These are phyloP conservation scores for Mycena filopes DNA, from an alignment of 768 basidiomycete species.

Conservation along the genomic window DNA sequence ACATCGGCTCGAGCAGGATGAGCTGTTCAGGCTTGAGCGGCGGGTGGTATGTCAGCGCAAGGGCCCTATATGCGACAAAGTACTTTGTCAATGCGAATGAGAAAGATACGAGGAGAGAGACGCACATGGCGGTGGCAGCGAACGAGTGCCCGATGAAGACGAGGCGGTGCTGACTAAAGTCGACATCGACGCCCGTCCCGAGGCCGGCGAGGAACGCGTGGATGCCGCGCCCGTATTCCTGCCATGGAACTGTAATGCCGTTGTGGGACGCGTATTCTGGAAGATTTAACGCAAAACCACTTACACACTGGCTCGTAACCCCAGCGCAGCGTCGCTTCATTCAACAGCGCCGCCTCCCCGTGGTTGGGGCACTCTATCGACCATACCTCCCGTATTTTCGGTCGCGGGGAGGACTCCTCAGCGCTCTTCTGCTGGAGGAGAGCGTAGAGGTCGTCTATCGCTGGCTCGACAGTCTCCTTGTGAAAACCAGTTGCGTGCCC, in stretches of 20 bases:
- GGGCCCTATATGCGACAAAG: too few relatives aligned
- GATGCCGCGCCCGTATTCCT: conserved; percentile 60
- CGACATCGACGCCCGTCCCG: conserved; percentile 60
- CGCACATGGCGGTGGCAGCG: too few relatives aligned
- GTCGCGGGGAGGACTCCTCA: too few relatives aligned
- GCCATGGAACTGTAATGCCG: conserved; percentile 57
- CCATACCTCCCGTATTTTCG: conserved; percentile 60
- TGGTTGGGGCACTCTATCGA: conserved; percentile 66
- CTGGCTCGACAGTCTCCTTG: conserved; percentile 70
- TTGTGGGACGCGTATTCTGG: too few relatives aligned
- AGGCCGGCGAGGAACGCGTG: conserved; percentile 60
- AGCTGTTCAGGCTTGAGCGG: conserved; percentile 51
- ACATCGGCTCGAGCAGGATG: conserved; percentile 64
- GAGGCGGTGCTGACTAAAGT: too few relatives aligned
- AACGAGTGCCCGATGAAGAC: too few relatives aligned
- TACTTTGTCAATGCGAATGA: too few relatives aligned
- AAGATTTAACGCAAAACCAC: too few relatives aligned
- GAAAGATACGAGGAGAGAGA: too few relatives aligned
- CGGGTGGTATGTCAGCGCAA: conserved; percentile 55
- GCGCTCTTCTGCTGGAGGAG: too few relatives aligned
- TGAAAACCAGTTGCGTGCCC: conserved; percentile 66
- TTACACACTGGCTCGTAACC: conserved; percentile 57
- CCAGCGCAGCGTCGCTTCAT: conserved; percentile 52
- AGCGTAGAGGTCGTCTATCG: conserved; percentile 56
- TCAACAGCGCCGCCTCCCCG: conserved; percentile 61